Conservation (phyloP, 2,329 filamentous ascomycete species). For the Phaeomoniella chlamydospora region DNA sequence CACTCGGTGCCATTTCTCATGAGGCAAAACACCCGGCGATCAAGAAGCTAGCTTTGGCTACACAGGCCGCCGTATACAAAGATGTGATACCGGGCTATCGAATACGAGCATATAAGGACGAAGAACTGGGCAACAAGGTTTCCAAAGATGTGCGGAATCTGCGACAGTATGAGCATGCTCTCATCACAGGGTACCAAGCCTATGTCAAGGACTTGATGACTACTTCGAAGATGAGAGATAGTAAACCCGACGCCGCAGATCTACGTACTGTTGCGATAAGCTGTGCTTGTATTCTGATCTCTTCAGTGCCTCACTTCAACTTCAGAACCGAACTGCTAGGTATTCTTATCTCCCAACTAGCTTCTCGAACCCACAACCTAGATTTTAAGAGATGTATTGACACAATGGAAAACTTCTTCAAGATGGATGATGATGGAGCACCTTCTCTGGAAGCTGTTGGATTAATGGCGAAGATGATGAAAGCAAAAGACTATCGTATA, state of each 20-base stretch:
- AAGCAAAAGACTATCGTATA: slow-evolving; percentile 64
- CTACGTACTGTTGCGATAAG: slow-evolving; percentile 65
- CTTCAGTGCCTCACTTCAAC: slow-evolving; percentile 89
- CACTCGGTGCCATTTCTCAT: slow-evolving; percentile 56
- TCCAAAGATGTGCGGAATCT: slow-evolving; percentile 83
- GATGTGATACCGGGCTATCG: slow-evolving; percentile 94
- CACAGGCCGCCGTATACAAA: slow-evolving; percentile 83
- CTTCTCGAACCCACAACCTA: slow-evolving; percentile 53
- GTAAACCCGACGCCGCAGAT: slow-evolving; percentile 18
- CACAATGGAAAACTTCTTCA: slow-evolving; percentile 68
- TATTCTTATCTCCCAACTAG: slow-evolving; percentile 74
- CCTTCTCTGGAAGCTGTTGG: slow-evolving; percentile 76
- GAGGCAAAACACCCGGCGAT: slow-evolving; percentile 50
- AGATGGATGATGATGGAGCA: slow-evolving; percentile 77
- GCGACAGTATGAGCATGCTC: slow-evolving; percentile 71
- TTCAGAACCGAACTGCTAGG: slow-evolving; percentile 78
- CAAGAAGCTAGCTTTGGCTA: slow-evolving; percentile 71
- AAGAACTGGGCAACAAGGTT: slow-evolving; percentile 61
- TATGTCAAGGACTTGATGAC: slow-evolving; percentile 71
- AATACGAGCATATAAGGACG: slow-evolving; percentile 68
- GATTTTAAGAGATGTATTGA: slow-evolving; percentile 66
- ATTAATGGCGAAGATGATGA: slow-evolving; percentile 90
- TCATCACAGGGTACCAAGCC: slow-evolving; percentile 70
- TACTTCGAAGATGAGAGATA: slow-evolving; percentile 25
- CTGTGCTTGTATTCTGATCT: slow-evolving; percentile 70